These are phyloP conservation scores for Neophaeococcomyces mojaviensis DNA, from an alignment of 2,329 filamentous ascomycete species.

Conservation along the genomic window DNA sequence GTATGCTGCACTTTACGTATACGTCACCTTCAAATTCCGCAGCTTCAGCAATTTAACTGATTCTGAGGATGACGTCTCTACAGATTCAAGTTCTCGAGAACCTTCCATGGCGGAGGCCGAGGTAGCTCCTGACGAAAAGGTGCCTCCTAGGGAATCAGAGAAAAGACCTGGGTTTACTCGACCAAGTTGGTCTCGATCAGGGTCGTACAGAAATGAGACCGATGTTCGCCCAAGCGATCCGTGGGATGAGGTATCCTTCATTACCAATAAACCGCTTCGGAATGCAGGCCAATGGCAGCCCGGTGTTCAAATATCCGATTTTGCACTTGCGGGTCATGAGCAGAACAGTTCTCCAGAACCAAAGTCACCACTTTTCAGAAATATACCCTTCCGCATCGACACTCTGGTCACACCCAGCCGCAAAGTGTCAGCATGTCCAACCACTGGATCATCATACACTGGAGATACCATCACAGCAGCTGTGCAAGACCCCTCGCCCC, in stretches of 20 bases:
- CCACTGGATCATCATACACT: not conserved
- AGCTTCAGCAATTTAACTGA: conserved; percentile 25
- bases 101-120: not conserved
- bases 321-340: not conserved
- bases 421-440: not conserved
- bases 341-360: not conserved
- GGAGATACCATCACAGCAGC: conserved; percentile 2
- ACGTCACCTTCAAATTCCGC: conserved; percentile 47
- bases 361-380: not conserved
- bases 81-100: not conserved
- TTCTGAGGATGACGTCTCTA: not conserved
- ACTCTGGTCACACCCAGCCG: not conserved
- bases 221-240: conserved; percentile 8
- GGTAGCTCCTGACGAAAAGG: conserved; percentile 1
- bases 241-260: conserved; percentile 20
- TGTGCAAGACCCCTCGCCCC: not conserved
- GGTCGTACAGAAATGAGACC: not conserved
- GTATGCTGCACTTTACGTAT: conserved; percentile 63
- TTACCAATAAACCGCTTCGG: conserved; percentile 12
- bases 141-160: not conserved
- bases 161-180: not conserved
- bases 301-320: conserved; percentile 7
- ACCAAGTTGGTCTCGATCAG: not conserved
- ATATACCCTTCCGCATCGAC: not conserved
- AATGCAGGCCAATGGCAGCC: not conserved